Evolutionary conservation across 495 filamentous ascomycete genomes (phyloP).

Genomic region (Penicillium tannophilum): DNA sequence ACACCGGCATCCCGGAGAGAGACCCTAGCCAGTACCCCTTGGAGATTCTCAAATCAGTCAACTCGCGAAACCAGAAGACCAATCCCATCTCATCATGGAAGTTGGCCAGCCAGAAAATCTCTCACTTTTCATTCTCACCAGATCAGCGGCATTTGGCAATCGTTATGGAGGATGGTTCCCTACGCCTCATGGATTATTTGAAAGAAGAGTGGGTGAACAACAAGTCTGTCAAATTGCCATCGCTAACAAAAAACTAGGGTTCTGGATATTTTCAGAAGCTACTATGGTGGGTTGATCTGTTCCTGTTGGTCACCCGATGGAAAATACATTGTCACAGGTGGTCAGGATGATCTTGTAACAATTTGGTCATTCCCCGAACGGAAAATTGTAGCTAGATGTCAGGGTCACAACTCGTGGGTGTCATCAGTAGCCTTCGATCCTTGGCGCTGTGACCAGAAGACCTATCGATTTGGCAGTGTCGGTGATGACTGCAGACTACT

Average conservation of each 20-base stretch:
- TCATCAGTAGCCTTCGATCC: constrained; percentile 91
- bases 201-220: constrained; percentile 72
- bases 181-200: constrained; percentile 88
- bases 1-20: constrained; percentile 44
- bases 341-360: constrained; percentile 91
- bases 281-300: constrained; percentile 89
- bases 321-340: constrained; percentile 92
- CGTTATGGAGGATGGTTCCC: constrained; percentile 86
- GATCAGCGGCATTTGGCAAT: constrained; percentile 86
- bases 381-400: constrained; percentile 85
- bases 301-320: constrained; percentile 98
- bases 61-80: constrained; percentile 87
- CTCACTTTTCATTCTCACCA: constrained; percentile 86
- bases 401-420: constrained; percentile 95
- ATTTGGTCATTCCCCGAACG: constrained; percentile 90
- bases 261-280: constrained; percentile 81
- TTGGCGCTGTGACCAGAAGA: constrained; percentile 93
- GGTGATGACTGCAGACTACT: constrained; percentile 89
- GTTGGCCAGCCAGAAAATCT: constrained; percentile 83
- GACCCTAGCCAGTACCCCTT: constrained; percentile 46
- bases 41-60: constrained; percentile 81
- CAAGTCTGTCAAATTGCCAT: not conserved
- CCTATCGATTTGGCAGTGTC: constrained; percentile 93
- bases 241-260: constrained; percentile 54
- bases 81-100: constrained; percentile 94